Base-by-base conservation (phyloP, 2,329 filamentous ascomycete species). In the Metarhizium rileyi region DNA sequence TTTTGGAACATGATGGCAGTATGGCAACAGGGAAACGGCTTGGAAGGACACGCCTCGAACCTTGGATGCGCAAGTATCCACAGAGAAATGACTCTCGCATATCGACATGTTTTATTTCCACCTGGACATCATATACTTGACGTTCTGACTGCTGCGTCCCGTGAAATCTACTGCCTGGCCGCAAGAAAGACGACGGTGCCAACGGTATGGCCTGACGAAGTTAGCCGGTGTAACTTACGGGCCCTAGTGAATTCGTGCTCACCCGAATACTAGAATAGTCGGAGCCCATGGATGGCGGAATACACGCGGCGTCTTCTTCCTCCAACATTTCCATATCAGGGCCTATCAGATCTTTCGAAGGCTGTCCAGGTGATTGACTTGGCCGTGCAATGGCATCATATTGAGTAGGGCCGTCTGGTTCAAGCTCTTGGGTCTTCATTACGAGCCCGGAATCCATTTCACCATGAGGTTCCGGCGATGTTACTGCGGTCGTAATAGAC, bases 41-140 rank as follows among this genome's bases (percentile, higher is more conserved):
- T 22, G 25, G 9, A 20, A 38, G 46, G 48, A 27, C 16, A 35
- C 22, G 26, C 14, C 20, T 49, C 48, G 46, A 55, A 90, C 91
- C 91, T 84, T 96, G 87, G 57, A 98, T 98, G 57, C 87, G 86
- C 56, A 98, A 74, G 66, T 96, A 97, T 45, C 93, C 93, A 63
- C 91, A 97, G 6, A 98, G 75, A 60, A 91, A 96, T 5, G 90
- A 96, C 65, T 97, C 89, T 49, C 83, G 80, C 77, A 97, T 85
- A 64, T 97, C 90, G 42, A 97, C 90, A 68, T 96, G 86, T 69
- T 97, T 95, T 57, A 98, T 89, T 63, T 96, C 90, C 2, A 98
- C 93, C 61, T 96, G 87, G 1, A 98, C 93, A 54, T 95, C 89
- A 65, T 98, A 98, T 9, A 87, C 80, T 64, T 95, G 90, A 52